Base-by-base conservation (phyloP, 768 basidiomycete species). In the Suillus hirtellus region DNA sequence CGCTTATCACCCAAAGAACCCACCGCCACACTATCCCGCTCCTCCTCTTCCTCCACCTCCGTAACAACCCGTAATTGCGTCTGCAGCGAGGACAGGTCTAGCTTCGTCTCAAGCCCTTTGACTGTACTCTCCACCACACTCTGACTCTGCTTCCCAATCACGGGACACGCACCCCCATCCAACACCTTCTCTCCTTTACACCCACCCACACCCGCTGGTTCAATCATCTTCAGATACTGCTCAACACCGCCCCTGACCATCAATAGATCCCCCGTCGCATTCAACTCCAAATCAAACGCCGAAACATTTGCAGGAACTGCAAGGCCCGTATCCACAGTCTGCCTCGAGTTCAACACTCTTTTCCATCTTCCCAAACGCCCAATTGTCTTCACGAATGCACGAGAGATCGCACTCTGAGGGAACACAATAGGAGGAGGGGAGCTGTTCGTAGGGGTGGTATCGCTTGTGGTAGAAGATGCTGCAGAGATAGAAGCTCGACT, bases 311-410 rank as follows among this genome's bases (percentile, higher is more conserved):
- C 71, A 21, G 76, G 71, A 4, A 76, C 64, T 1, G 75, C 73
- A 12, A 77, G 72, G 8, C 75, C 76, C 21, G 80, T 76, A 42
- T 77, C 75, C 44, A 76, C 66, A 21, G 74, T 67, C 27, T 73
- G 72, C 6, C 81, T 73, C 42, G 79, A 75, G 67, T 90, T 87
- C 59, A 95, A 73, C 35, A 91, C 92, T 7, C 93, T 86, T 69
- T 84, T 90, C 90, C 93, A 90, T 11, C 90, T 80, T 1, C 93
- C 93, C 19, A 96, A 76, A 6, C 90, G 84, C 5, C 93, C 92
- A 35, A 95, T 87, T 3, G 93, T 93, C 75, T 87, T 89, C 60
- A 91, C 88, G 54, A 95, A 84, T 12, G 84, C 90, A 1, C 92
- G 84, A 0, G 90, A 92, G 17, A 95, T 78, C 0, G 87, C 80